Evolutionary conservation across 768 basidiomycete genomes (phyloP), one percentile per base, ranked within the genome.

Genomic region (Phaffia australis): DNA sequence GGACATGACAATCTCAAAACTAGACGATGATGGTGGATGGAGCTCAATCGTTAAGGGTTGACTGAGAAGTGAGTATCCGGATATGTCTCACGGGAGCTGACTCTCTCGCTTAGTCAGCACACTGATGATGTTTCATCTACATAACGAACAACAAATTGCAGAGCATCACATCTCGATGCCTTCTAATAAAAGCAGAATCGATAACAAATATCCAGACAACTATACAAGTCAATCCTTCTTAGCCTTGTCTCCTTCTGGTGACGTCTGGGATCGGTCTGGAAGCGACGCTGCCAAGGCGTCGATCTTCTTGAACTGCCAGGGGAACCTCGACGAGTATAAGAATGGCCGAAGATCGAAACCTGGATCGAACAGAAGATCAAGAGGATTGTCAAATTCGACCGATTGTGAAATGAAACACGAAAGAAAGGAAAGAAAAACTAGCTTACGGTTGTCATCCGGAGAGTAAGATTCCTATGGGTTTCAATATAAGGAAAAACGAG

Each of bases 291-390:
- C 90, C 5, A 89, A 81, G 66, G 85, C 84, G 73, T 99, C 94
- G 68, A 99, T 97, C 79, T 90, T 92, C 77, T 80, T 85, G 78
- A 95, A 99, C 75, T 99, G 95, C 86, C 89, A 97, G 0, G 88
- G 88, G 80, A 98, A 98, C 63, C 88, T 82, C 16, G 90, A 85
- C 2, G 91, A 89, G 77, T 98, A 98, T 58, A 99, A 79, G 83
- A 99, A 99, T 0, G 93, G 95, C 48, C 95, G 85, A 42, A 98
- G 76, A 74, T 99, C 95, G 74, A 92, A 98, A 74, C 89, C 93
- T 93, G 70, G 32, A 27, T 5, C 14, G n/a, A 62, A 55, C 18
- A 66, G 76, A 58, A 71, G 65, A 30, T 47, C 29, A 30, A n/a
- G 35, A 15, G 18, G 18, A 49, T 21, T n/a, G 32, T 56, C 32